phyloP scores from a whole-genome alignment of 352 stramenopile genomes.

The Phytopythium mirpurense region DNA sequence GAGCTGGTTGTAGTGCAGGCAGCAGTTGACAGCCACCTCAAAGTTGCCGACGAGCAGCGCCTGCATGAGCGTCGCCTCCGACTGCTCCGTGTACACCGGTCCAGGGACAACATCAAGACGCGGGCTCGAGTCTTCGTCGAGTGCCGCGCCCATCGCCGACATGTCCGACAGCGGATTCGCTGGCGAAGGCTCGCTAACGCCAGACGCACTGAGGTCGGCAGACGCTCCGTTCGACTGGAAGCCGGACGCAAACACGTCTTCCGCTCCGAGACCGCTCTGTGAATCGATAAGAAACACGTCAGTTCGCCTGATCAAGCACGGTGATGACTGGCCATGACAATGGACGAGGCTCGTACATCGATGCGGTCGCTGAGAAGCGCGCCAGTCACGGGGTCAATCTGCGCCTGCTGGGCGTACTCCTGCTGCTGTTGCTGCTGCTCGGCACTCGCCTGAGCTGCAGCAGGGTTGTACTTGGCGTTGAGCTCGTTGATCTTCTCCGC shows the following conservation, averaged over 20 bases:
- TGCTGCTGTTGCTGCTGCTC: conserved; percentile 9
- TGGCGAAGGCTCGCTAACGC: conserved; percentile 8
- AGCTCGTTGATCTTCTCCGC: conserved; percentile 88
- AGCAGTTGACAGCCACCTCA: conserved; percentile 96
- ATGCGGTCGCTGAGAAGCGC: conserved; percentile 61
- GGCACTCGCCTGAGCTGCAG: conserved; percentile 14
- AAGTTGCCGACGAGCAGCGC: conserved; percentile 98
- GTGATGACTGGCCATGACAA: background rate
- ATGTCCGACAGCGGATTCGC: conserved; percentile 43
- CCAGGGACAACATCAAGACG: conserved; percentile 55
- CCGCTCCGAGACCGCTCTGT: conserved; percentile 51
- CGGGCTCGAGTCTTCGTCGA: conserved; percentile 70
- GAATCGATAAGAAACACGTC: conserved; percentile 8
- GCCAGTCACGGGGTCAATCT: conserved; percentile 39
- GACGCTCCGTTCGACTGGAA: conserved; percentile 39
- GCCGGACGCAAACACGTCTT: conserved; percentile 75
- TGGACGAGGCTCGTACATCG: conserved; percentile 40
- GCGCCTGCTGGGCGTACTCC: conserved; percentile 13
- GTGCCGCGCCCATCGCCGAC: conserved; percentile 34
- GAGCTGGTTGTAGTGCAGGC: conserved; percentile 93
- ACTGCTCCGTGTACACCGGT: conserved; percentile 85
- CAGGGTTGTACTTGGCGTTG: conserved; percentile 74
- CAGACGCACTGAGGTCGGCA: background rate
- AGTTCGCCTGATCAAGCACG: background rate
- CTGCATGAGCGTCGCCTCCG: conserved; percentile 92